A percentile compares a stretch with the other conserved stretches of the same genome.
phyloP scores from a whole-genome alignment of 768 basidiomycete genomes.

The Psilocybe cubensis region DNA sequence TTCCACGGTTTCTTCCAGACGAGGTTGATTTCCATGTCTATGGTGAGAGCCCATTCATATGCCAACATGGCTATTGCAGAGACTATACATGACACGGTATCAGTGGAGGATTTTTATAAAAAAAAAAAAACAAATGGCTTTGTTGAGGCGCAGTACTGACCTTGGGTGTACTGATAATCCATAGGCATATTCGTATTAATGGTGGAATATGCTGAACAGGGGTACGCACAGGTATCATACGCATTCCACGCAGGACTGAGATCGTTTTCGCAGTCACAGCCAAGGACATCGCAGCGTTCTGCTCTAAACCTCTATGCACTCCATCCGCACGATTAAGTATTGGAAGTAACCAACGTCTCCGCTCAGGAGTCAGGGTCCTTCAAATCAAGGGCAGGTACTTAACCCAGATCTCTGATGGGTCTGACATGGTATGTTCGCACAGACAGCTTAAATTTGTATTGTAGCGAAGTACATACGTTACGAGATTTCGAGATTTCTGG shows the following conservation, averaged over 20 bases:
- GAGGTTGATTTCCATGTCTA: not conserved
- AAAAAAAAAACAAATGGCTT: not conserved
- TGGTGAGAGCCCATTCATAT: not conserved
- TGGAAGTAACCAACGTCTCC: too few relatives aligned
- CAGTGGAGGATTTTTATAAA: not conserved
- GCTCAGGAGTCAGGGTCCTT: too few relatives aligned
- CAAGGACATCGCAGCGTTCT: too few relatives aligned
- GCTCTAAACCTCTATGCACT: too few relatives aligned
- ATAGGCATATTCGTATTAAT: not conserved
- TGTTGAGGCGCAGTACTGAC: too few relatives aligned
- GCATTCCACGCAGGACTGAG: not conserved
- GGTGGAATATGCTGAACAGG: not conserved
- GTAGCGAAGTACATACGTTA: too few relatives aligned
- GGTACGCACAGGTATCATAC: not conserved
- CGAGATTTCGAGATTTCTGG: too few relatives aligned
- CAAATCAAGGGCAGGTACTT: too few relatives aligned
- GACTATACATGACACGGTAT: not conserved
- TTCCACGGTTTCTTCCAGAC: not conserved
- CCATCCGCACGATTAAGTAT: too few relatives aligned
- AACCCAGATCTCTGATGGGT: too few relatives aligned
- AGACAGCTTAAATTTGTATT: too few relatives aligned
- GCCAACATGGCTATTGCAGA: not conserved
- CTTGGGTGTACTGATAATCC: not conserved
- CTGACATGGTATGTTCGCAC: too few relatives aligned
- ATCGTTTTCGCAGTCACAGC: not conserved